Conservation (phyloP, 106 monocot genomes). For the Dendrobium officinale region DNA sequence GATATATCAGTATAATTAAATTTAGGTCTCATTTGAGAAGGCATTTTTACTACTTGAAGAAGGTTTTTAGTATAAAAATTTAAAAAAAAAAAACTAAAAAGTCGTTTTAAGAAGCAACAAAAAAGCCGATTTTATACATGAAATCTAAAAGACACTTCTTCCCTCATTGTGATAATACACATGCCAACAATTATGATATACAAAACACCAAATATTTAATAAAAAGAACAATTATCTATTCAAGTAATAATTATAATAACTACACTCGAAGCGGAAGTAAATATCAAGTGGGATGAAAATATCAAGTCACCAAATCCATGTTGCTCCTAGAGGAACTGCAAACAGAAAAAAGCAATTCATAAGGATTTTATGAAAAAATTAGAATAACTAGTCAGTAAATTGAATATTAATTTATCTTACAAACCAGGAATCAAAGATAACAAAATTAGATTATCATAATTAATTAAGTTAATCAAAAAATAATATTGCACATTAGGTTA, state of each 20-base stretch:
- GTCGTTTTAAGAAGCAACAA: too few relatives aligned
- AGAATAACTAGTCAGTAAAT: background rate
- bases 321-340: conserved; percentile 76
- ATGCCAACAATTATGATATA: background rate
- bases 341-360: background rate
- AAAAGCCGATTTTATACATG: background rate
- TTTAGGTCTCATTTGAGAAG: too few relatives aligned
- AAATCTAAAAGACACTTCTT: background rate
- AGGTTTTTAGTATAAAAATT: too few relatives aligned
- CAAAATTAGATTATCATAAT: too few relatives aligned
- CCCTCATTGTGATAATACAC: background rate
- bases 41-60: too few relatives aligned
- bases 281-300: conserved; percentile 98
- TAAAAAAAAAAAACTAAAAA: too few relatives aligned
- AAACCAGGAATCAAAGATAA: background rate
- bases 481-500: too few relatives aligned
- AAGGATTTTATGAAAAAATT: too few relatives aligned
- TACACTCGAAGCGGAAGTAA: conserved; percentile 70
- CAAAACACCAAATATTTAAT: background rate
- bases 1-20: too few relatives aligned
- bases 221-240: conserved; percentile 45
- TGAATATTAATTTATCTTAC: background rate
- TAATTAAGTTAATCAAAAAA: too few relatives aligned
- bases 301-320: conserved; percentile 92
- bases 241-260: conserved; percentile 80